Evolutionary conservation across 2,329 filamentous ascomycete species (phyloP).

Genomic region (Ilyonectria destructans): DNA sequence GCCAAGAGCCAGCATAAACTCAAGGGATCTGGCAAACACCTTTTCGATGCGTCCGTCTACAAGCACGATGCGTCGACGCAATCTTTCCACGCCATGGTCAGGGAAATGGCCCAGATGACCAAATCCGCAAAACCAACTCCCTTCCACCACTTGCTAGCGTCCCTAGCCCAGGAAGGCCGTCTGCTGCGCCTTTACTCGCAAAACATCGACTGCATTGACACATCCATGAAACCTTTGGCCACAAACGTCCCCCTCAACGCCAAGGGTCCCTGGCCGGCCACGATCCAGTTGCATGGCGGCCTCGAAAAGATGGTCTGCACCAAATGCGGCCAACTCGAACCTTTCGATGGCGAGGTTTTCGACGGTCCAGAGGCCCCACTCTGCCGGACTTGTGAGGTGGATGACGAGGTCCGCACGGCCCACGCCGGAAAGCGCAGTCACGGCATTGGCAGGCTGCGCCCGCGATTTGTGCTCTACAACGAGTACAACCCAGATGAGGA

Average conservation of each 20-base stretch:
- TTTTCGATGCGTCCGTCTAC: slow-evolving; percentile 98
- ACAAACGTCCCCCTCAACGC: slow-evolving; percentile 86
- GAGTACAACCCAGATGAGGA: slow-evolving; percentile 97
- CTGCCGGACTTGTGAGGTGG: slow-evolving; percentile 81
- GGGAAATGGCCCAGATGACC: slow-evolving; percentile 86
- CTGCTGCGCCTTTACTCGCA: slow-evolving; percentile 94
- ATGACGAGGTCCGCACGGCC: slow-evolving; percentile 82
- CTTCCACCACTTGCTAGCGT: slow-evolving; percentile 95
- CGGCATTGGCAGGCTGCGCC: slow-evolving; percentile 90
- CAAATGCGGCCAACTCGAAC: slow-evolving; percentile 85
- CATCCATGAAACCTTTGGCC: slow-evolving; percentile 82
- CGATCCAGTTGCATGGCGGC: slow-evolving; percentile 94
- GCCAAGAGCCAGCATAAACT: slow-evolving; percentile 90
- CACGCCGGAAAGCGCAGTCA: slow-evolving; percentile 91
- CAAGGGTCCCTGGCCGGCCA: slow-evolving; percentile 93
- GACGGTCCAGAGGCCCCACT: slow-evolving; percentile 87
- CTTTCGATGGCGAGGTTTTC: slow-evolving; percentile 86
- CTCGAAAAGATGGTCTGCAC: slow-evolving; percentile 97
- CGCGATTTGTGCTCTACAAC: slow-evolving; percentile 97
- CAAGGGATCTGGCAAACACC: slow-evolving; percentile 90
- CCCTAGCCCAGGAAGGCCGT: slow-evolving; percentile 88
- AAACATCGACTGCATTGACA: slow-evolving; percentile 97
- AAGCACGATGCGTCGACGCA: slow-evolving; percentile 90
- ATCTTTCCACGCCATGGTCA: slow-evolving; percentile 97
- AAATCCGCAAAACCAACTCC: slow-evolving; percentile 84